phyloP scores from a whole-genome alignment of 495 filamentous ascomycete genomes.

The Penicillium verhagenii region DNA sequence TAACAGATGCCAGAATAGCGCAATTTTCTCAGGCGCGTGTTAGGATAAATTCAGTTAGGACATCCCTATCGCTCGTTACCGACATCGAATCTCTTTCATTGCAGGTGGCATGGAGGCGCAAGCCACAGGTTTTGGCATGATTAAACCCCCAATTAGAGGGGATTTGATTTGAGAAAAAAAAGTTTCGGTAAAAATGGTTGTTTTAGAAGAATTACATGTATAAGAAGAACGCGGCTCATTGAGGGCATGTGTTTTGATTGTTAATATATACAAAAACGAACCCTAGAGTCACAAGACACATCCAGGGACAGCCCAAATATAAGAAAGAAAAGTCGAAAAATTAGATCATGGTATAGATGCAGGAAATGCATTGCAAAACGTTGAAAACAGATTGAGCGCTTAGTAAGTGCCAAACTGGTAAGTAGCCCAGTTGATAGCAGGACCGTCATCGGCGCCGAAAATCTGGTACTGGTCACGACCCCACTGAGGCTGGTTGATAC shows the following conservation, averaged over 20 bases:
- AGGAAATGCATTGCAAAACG: not conserved
- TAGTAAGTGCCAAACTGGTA: conserved; percentile 56
- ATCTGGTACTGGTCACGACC: conserved; percentile 58
- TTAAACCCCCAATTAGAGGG: too few relatives aligned
- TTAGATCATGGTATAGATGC: conserved; percentile 7
- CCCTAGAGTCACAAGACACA: not conserved
- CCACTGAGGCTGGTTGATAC: conserved; percentile 79
- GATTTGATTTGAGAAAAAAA: too few relatives aligned
- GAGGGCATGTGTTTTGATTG: not conserved
- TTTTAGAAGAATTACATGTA: too few relatives aligned
- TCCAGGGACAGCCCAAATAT: not conserved
- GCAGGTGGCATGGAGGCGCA: too few relatives aligned
- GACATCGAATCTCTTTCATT: too few relatives aligned
- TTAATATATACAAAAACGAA: conserved; percentile 11
- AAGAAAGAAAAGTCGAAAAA: not conserved
- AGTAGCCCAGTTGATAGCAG: conserved; percentile 63
- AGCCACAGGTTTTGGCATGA: too few relatives aligned
- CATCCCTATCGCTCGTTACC: too few relatives aligned
- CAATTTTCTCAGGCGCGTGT: too few relatives aligned
- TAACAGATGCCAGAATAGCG: too few relatives aligned
- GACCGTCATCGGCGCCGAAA: conserved; percentile 59
- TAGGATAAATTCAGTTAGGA: too few relatives aligned
- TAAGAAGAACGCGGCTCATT: not conserved
- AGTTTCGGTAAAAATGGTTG: too few relatives aligned
- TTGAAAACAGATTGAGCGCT: not conserved